Base-by-base conservation (phyloP, 306 rosid species). In the Prunus dulcis region DNA sequence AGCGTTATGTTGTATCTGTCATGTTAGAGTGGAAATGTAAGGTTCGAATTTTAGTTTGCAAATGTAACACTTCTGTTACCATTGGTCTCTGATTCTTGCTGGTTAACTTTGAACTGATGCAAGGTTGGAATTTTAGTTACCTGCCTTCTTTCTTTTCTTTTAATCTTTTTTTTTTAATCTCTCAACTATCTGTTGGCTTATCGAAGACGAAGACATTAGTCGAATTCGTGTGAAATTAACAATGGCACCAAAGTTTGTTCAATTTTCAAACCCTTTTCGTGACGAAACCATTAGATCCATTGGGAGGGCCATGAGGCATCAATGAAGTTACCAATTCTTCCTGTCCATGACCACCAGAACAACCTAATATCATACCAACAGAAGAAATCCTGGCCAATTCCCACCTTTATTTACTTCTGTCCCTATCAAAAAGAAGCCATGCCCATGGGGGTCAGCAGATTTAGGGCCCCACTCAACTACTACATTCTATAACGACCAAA, bases 261-360 rank as follows among this genome's bases (percentile, higher is more conserved):
- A 38, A 38, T 6, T 38, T 38, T 38, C 25, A 61, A 64, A 46
- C 17, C 10, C 12, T 18, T 67, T 3, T 18, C 58, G 68, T 45
- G 43, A 58, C 18, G 43, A 56, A 74, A 67, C 52, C 71, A 46
- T 55, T 25, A 58, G 62, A 28, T 69, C 68, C 49, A 68, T 56
- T 38, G 9, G 43, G 43, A 38, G 80, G 71, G n/a, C 57, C 64
- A 30, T 43, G 32, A 63, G 23, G 69, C 77, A 73, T 41, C 27
- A 74, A 80, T 69, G 41, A 41, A 52, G 72, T 65, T 76, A 64
- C 81, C 56, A 81, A 51, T 55, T 76, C n/a, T 55, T 53, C 38
- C 63, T 63, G 34, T 28, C 68, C 27, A 6, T 17, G 11, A 43
- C 12, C 32, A 41, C 19, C 76, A 80, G 51, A 60, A 19, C 45